phyloP scores from a whole-genome alignment of 2,329 filamentous ascomycete species.

The Fusarium udum region DNA sequence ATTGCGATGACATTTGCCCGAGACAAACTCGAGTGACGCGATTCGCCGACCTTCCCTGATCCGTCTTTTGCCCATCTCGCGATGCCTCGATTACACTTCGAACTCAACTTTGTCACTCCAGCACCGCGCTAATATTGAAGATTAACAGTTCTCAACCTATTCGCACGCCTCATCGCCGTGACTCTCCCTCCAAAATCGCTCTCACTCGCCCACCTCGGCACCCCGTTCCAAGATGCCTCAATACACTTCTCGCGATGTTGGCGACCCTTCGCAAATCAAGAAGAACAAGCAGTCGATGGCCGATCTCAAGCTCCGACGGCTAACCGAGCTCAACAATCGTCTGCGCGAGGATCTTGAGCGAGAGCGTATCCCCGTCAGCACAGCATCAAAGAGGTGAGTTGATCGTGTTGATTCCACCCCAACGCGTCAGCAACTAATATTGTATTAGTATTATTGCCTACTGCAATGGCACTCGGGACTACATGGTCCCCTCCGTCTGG shows the following conservation, averaged over 20 bases:
- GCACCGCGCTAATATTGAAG: conserved; percentile 27
- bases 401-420: background rate
- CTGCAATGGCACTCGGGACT: conserved; percentile 97
- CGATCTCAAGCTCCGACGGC: conserved; percentile 92
- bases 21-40: conserved; percentile 21
- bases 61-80: background rate
- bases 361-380: conserved; percentile 93
- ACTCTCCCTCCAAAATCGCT: conserved; percentile 21
- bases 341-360: conserved; percentile 95
- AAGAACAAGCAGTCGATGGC: conserved; percentile 99
- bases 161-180: conserved; percentile 24
- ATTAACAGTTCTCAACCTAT: conserved; percentile 31
- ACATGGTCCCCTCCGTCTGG: conserved; percentile 99
- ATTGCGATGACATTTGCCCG: conserved; percentile 11
- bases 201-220: conserved; percentile 24
- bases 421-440: conserved; percentile 21
- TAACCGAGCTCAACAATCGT: conserved; percentile 96
- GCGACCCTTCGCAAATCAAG: conserved; percentile 74
- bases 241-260: conserved; percentile 73
- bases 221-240: conserved; percentile 64
- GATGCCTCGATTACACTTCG: conserved; percentile 9
- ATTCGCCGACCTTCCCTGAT: conserved; percentile 3
- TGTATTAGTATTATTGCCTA: conserved; percentile 88
- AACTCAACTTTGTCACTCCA: background rate
- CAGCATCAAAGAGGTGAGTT: conserved; percentile 84